Evolutionary conservation across 176 grass and related monocot genomes (phyloP).

Genomic region (Bolboschoenus planiculmis): DNA sequence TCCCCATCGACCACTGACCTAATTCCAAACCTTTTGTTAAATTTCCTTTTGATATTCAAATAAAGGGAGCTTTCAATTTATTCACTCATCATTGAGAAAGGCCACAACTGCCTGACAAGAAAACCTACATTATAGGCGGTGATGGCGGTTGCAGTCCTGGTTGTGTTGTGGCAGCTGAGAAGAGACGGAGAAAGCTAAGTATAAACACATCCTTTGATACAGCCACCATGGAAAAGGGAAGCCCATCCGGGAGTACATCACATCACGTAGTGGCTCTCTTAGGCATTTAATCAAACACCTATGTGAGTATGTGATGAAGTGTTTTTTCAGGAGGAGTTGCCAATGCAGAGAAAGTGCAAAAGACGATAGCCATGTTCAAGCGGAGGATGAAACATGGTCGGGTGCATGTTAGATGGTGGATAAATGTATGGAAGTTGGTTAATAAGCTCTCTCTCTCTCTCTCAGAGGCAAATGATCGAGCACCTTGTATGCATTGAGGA

Average conservation of each 20-base stretch:
- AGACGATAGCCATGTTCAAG: not conserved
- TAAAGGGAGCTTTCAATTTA: not conserved
- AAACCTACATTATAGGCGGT: not conserved
- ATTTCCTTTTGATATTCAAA: not conserved
- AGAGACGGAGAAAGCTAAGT: not conserved
- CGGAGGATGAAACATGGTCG: not conserved
- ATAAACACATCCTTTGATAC: not conserved
- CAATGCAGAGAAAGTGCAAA: not conserved
- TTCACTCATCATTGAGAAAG: not conserved
- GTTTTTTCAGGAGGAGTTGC: not conserved
- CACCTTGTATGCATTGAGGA: not conserved
- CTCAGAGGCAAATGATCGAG: not conserved
- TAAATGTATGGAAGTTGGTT: not conserved
- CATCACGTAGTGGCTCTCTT: not conserved
- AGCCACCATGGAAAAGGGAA: not conserved
- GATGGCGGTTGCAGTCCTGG: not conserved
- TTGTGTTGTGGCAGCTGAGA: not conserved
- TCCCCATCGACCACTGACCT: not conserved
- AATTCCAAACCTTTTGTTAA: not conserved
- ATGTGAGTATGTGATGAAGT: not conserved
- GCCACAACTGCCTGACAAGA: not conserved
- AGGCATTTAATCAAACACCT: not conserved
- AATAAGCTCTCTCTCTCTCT: not conserved
- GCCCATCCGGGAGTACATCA: not conserved
- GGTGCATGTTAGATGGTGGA: not conserved